Conservation (phyloP, 1,139 yeast species). For the Entelexis paramagnoliae region DNA sequence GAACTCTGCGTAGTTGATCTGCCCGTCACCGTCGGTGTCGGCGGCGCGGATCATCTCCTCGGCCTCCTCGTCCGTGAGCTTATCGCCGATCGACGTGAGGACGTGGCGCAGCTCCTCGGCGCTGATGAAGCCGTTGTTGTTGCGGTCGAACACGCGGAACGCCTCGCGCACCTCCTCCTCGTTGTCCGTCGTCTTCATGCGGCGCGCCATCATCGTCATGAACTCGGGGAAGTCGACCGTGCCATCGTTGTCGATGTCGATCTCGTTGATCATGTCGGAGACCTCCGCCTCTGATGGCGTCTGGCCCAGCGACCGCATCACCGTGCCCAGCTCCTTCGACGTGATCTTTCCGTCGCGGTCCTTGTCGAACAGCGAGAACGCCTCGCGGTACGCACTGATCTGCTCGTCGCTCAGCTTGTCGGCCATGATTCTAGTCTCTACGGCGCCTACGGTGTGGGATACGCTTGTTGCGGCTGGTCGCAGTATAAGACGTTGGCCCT, state of each 20-base stretch:
- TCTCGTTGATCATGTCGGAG: conserved; percentile 93
- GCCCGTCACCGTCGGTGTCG: conserved; percentile 86
- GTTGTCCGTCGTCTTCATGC: conserved; percentile 89
- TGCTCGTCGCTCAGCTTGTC: conserved; percentile 91
- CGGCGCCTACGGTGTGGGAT: not conserved
- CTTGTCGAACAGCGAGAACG: conserved; percentile 90
- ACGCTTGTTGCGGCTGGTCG: not conserved
- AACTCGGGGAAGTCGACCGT: conserved; percentile 75
- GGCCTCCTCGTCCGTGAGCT: conserved; percentile 88
- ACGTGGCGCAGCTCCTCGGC: conserved; percentile 96
- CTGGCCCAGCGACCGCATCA: conserved; percentile 95
- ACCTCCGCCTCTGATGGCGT: conserved; percentile 94
- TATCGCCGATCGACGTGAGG: conserved; percentile 92
- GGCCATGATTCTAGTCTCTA: conserved; percentile 35
- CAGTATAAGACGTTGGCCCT: not conserved
- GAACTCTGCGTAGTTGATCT: conserved; percentile 90
- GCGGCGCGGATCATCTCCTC: conserved; percentile 96
- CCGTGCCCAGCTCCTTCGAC: conserved; percentile 91
- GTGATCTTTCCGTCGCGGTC: conserved; percentile 95
- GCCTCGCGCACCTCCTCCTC: conserved; percentile 97
- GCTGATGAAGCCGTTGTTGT: conserved; percentile 93
- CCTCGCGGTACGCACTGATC: conserved; percentile 94
- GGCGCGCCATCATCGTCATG: conserved; percentile 83
- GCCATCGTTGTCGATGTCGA: conserved; percentile 90
- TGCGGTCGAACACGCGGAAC: conserved; percentile 85